These are phyloP conservation scores for Kurtzmaniella quercitrusa DNA, from an alignment of 1,139 yeast genomes.

Conservation along the genomic window DNA sequence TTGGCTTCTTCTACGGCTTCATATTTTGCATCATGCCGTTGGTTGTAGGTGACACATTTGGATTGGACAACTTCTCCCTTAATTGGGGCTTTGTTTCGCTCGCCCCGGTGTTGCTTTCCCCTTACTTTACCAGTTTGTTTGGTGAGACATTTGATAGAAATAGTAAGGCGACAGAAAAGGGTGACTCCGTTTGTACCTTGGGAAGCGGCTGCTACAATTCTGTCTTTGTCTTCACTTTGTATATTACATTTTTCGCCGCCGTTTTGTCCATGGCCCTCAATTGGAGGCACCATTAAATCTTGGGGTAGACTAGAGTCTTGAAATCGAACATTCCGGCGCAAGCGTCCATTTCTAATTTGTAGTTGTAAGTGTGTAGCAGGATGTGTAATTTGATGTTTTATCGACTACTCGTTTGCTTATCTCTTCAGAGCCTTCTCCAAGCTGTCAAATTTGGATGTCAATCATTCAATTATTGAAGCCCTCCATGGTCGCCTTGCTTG, in stretches of 20 bases:
- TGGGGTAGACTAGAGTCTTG: background rate
- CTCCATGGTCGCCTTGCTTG: too few species aligned
- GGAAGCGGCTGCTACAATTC: conserved; percentile 43
- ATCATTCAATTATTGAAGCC: too few species aligned
- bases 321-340: background rate
- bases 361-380: background rate
- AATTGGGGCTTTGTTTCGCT: conserved; percentile 57
- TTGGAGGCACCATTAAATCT: conserved; percentile 3
- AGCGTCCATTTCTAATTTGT: background rate
- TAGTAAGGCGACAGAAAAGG: conserved; percentile 15
- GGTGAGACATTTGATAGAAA: conserved; percentile 50
- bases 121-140: conserved; percentile 46
- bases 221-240: conserved; percentile 34
- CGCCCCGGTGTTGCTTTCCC: conserved; percentile 52
- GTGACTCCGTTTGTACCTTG: conserved; percentile 25
- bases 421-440: too few species aligned
- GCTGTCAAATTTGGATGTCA: too few species aligned
- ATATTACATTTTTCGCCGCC: conserved; percentile 22
- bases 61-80: conserved; percentile 48
- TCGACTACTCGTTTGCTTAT: too few species aligned
- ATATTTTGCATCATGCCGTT: conserved; percentile 55
- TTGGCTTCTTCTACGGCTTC: conserved; percentile 57
- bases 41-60: conserved; percentile 55
- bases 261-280: conserved; percentile 23
- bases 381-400: too few species aligned